Conservation (phyloP, 306 rosid species). For the Nissolia schottii region DNA sequence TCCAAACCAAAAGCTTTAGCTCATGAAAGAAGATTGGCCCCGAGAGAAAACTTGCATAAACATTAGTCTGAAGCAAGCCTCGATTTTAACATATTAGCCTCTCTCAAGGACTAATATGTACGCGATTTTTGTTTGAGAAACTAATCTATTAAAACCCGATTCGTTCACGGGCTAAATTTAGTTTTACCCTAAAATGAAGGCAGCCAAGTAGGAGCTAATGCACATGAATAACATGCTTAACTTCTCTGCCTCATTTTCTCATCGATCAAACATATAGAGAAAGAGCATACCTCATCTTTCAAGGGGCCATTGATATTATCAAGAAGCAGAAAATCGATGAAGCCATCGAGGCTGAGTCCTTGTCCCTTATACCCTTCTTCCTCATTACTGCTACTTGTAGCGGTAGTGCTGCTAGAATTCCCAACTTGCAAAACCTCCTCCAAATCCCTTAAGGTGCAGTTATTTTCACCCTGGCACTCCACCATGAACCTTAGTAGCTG, state of each 20-base stretch:
- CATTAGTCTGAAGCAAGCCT: too few relatives aligned
- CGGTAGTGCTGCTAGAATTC: slow-evolving; percentile 11
- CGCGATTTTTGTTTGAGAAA: too few relatives aligned
- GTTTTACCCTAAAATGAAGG: too few relatives aligned
- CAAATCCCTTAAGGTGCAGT: slow-evolving; percentile 35
- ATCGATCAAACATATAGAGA: neutral
- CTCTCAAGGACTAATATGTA: too few relatives aligned
- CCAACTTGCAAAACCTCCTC: slow-evolving; percentile 37
- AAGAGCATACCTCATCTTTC: slow-evolving; percentile 45
- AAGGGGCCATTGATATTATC: slow-evolving; percentile 58
- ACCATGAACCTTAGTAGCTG: slow-evolving; percentile 57
- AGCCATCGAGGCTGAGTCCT: slow-evolving; percentile 39
- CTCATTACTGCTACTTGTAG: neutral
- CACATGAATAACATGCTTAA: neutral
- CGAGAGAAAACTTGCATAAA: too few relatives aligned
- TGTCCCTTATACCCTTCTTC: neutral
- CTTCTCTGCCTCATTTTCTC: neutral
- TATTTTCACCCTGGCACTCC: slow-evolving; percentile 59
- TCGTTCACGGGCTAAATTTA: too few relatives aligned
- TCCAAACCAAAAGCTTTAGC: too few relatives aligned
- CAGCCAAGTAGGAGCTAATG: neutral
- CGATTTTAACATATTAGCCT: too few relatives aligned
- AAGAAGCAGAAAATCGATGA: slow-evolving; percentile 51
- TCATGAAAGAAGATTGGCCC: too few relatives aligned
- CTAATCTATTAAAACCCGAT: too few relatives aligned